Evolutionary conservation across 2,329 filamentous ascomycete genomes (phyloP).

Genomic region (Tolypocladium tropicale): DNA sequence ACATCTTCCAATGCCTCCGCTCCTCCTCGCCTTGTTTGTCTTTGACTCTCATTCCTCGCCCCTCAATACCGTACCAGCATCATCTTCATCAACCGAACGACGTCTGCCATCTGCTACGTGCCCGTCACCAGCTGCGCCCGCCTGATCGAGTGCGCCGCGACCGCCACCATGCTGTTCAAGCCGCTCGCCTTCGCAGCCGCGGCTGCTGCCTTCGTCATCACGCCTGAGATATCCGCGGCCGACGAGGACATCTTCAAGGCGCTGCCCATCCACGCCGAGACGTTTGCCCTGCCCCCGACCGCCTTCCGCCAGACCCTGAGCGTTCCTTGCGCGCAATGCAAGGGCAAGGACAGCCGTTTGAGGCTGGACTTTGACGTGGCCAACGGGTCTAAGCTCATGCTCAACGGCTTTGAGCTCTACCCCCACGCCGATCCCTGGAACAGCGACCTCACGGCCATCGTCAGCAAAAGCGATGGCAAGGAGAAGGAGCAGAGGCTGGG

Average conservation of each 20-base stretch:
- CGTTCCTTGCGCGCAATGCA: slow-evolving; percentile 45
- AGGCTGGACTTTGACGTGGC: slow-evolving; percentile 45
- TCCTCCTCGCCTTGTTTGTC: not conserved
- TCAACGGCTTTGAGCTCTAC: slow-evolving; percentile 54
- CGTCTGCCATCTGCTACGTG: not conserved
- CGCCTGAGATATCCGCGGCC: slow-evolving; percentile 35
- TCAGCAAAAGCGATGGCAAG: slow-evolving; percentile 29
- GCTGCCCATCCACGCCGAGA: slow-evolving; percentile 23
- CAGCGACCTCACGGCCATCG: slow-evolving; percentile 32
- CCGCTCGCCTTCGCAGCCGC: slow-evolving; percentile 21
- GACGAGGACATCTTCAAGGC: slow-evolving; percentile 32
- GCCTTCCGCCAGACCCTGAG: slow-evolving; percentile 29
- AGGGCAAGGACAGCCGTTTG: slow-evolving; percentile 33
- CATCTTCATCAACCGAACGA: not conserved
- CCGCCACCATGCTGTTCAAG: slow-evolving; percentile 20
- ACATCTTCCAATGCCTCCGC: not conserved
- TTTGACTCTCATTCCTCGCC: not conserved
- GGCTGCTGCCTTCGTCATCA: slow-evolving; percentile 40
- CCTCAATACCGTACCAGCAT: not conserved
- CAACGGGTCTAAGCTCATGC: slow-evolving; percentile 34
- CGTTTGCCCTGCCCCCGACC: slow-evolving; percentile 24
- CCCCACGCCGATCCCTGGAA: slow-evolving; percentile 37
- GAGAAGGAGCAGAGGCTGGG: slow-evolving; percentile 32
- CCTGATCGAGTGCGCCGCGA: not conserved
- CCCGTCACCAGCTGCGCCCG: not conserved